Percentiles rank a stretch among this genome's conserved stretches.
phyloP scores from a whole-genome alignment of 495 filamentous ascomycete species.

The Penicillium pancosmium region DNA sequence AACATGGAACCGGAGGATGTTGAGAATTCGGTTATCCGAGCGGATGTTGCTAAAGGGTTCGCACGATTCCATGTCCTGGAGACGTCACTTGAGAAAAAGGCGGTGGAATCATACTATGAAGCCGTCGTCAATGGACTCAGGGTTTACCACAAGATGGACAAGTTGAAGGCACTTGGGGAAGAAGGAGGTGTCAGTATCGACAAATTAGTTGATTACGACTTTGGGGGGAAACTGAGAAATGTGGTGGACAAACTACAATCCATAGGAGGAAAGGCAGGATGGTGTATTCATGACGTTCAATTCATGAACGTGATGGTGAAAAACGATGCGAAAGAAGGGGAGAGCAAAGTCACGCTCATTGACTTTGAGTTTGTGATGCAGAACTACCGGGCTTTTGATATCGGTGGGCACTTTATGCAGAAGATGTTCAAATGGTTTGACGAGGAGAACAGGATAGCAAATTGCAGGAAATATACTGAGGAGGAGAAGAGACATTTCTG shows the following conservation, averaged over 20 bases:
- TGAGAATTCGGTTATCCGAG: conserved; percentile 31
- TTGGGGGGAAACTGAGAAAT: conserved; percentile 18
- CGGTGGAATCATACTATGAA: conserved; percentile 23
- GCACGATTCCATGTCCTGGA: conserved; percentile 27
- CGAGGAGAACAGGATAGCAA: conserved; percentile 31
- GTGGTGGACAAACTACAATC: conserved; percentile 27
- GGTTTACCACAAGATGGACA: conserved; percentile 29
- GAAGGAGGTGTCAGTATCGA: conserved; percentile 33
- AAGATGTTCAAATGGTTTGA: conserved; percentile 43
- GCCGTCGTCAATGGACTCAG: conserved; percentile 20
- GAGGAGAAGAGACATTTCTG: conserved; percentile 38
- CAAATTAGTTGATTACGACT: conserved; percentile 30
- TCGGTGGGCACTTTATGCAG: conserved; percentile 40
- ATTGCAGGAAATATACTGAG: conserved; percentile 31
- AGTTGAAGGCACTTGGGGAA: conserved; percentile 28
- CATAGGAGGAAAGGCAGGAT: conserved; percentile 26
- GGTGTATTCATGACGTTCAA: conserved; percentile 38
- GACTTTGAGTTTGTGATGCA: conserved; percentile 37
- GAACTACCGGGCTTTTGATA: conserved; percentile 38
- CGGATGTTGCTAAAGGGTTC: conserved; percentile 30
- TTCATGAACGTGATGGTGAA: conserved; percentile 38
- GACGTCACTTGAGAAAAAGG: conserved; percentile 22
- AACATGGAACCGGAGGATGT: conserved; percentile 33
- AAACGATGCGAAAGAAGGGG: conserved; percentile 22
- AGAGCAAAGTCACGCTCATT: conserved; percentile 31